Base-by-base conservation (phyloP, 371 early-diverging fungal species). In the Mucor indicus region DNA sequence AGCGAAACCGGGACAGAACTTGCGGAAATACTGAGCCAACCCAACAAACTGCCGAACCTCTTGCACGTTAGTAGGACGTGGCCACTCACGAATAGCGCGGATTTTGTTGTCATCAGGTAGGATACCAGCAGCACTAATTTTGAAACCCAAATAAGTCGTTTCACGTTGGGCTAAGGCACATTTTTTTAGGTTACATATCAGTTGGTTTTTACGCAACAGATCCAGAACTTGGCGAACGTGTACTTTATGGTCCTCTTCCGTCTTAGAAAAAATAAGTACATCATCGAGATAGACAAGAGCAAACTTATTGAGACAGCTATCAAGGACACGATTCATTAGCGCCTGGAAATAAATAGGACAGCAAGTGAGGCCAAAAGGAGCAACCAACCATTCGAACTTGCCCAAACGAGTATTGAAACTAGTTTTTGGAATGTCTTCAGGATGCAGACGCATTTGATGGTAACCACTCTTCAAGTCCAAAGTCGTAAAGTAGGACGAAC, bases 271-370 rank as follows among this genome's bases (percentile, higher is more conserved):
- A 16, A 88, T 75, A 0, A 85, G 47, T 1, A 84, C 77, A 47
- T 84, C 78, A 48, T 87, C 83, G 0, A 85, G 35, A 30, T 78
- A 86, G 1, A 77, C 61, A 0, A 78, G 36, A 1, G 62, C 52
- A 19, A 50, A 77, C 4, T 62, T 53, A 42, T 75, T 76, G 0
- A 72, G 21, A 20, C 59, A 49, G 4, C 64, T 57, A 1, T 43
- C 39, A 0, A 86, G 60, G 0, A 77, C 45, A 0, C 47, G 10
- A 31, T 61, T 46, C 67, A 79, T 80, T 19, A 72, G 10, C 1
- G 48, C n/a, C 27, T 77, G 70, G 35, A 80, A 79, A 0, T 62
- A 62, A 0, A 64, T 61, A 5, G 79, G 81, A 0, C 72, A 55
- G 43, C 77, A 71, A 11, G 55, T 64, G 4, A 77, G 42, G 0